Evolutionary conservation across 2,329 filamentous ascomycete species (phyloP), one percentile per base, ranked within the genome.

Genomic region (Neonectria magnoliae): DNA sequence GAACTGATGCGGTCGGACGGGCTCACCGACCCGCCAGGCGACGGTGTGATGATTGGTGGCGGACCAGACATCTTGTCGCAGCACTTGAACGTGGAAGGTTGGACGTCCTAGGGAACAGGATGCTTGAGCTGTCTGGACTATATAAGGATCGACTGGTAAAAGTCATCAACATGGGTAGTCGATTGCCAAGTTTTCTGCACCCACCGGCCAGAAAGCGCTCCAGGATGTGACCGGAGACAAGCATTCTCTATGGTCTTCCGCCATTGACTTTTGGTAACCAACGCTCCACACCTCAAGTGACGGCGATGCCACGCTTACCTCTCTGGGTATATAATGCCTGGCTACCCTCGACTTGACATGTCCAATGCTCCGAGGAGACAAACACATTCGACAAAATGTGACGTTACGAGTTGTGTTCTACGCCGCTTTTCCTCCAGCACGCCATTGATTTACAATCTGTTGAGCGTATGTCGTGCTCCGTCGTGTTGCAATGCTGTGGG

Each of bases 1-100:
- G 48, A 13, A 16, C 50, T 68, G 33, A 36, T 41, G 20, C 42
- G 62, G n/a, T 67, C 60, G 11, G 64, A 58, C 10, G 50, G 31
- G 10, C 9, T 20, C 38, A n/a, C 38, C 38, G 38, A 42, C n/a
- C n/a, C n/a, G 18, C 4, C n/a, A n/a, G 38, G 38, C 38, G n/a
- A 20, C 38, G 8, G 38, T 20, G n/a, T 20, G n/a, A 42, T 10
- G 16, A 11, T n/a, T 18, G n/a, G 38, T 42, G n/a, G 38, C 16
- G 18, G 38, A 8, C 8, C n/a, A 42, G n/a, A 10, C 38, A 42
- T 42, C 3, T 42, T 42, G 38, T 42, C 38, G 18, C 38, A 42
- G 38, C 38, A 42, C n/a, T 20, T 20, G n/a, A 42, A 5, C 38
- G n/a, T 42, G 38, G 8, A 42, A 42, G 10, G 38, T n/a, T 16